Evolutionary conservation across 2,329 filamentous ascomycete genomes (phyloP).

Genomic region (Nemania serpens): DNA sequence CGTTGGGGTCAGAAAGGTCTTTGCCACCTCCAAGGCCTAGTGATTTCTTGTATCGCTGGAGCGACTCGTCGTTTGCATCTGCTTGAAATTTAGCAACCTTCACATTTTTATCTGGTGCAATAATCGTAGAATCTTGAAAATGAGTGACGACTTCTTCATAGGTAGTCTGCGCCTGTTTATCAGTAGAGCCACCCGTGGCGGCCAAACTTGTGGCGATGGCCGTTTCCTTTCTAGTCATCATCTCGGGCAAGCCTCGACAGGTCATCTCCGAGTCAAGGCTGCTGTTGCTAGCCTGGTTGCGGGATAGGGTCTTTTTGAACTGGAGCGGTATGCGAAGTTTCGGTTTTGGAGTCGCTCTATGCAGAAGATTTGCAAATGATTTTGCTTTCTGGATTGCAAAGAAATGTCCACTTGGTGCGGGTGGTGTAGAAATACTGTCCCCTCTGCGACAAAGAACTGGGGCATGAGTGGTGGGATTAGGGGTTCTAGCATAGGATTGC

Average conservation of each 20-base stretch:
- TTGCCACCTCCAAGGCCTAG: constrained; percentile 81
- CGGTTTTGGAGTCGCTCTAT: constrained; percentile 8
- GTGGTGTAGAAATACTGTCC: not conserved
- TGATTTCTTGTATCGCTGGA: constrained; percentile 97
- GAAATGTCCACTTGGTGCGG: constrained; percentile 16
- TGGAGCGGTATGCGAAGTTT: not conserved
- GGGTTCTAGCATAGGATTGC: not conserved
- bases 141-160: constrained; percentile 8
- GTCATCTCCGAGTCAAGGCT: constrained; percentile 35
- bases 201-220: constrained; percentile 1
- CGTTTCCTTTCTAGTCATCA: constrained; percentile 19
- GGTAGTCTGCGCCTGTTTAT: not conserved
- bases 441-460: not conserved
- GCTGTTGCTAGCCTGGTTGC: constrained; percentile 3
- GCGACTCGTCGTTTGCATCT: constrained; percentile 83
- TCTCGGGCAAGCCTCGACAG: constrained; percentile 32
- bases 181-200: not conserved
- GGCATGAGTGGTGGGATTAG: not conserved
- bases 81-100: constrained; percentile 24
- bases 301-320: not conserved
- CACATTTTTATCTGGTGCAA: constrained; percentile 17
- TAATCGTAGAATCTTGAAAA: constrained; percentile 11
- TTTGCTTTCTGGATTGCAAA: constrained; percentile 12
- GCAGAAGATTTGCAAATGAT: constrained; percentile 19
- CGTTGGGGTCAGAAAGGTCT: constrained; percentile 74